Percentiles rank a stretch among this genome's conserved stretches.
Evolutionary conservation across 176 grass and related monocot genomes (phyloP).

Genomic region (Bolboschoenus planiculmis): DNA sequence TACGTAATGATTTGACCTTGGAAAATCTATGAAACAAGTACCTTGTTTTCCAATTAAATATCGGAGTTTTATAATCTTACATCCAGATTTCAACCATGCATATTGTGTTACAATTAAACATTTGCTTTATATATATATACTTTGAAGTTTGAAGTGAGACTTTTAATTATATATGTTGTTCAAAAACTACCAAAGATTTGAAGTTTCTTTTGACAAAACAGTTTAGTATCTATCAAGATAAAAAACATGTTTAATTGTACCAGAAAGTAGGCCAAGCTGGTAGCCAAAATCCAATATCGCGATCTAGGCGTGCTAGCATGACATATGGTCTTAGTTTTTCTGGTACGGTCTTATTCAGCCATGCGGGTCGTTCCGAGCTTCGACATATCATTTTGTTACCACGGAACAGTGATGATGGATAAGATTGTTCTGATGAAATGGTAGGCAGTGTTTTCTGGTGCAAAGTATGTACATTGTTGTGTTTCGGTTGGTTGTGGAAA

Average conservation of each 20-base stretch:
- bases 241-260: not conserved
- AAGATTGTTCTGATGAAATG: not conserved
- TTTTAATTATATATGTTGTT: not conserved
- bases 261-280: not conserved
- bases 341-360: not conserved
- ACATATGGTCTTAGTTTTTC: not conserved
- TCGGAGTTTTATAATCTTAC: not conserved
- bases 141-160: not conserved
- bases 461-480: too few relatives aligned
- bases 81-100: not conserved
- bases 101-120: not conserved
- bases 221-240: not conserved
- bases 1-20: not conserved
- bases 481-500: too few relatives aligned
- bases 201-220: not conserved
- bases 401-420: not conserved
- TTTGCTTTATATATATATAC: too few relatives aligned
- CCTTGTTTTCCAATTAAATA: not conserved
- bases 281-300: not conserved
- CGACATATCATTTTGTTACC: not conserved
- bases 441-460: too few relatives aligned
- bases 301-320: not conserved
- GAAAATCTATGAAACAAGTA: not conserved
- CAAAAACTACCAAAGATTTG: not conserved
- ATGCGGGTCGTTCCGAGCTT: not conserved